phyloP scores from a whole-genome alignment of 1,284 basidiomycete species.

The Porodaedalea pini region DNA sequence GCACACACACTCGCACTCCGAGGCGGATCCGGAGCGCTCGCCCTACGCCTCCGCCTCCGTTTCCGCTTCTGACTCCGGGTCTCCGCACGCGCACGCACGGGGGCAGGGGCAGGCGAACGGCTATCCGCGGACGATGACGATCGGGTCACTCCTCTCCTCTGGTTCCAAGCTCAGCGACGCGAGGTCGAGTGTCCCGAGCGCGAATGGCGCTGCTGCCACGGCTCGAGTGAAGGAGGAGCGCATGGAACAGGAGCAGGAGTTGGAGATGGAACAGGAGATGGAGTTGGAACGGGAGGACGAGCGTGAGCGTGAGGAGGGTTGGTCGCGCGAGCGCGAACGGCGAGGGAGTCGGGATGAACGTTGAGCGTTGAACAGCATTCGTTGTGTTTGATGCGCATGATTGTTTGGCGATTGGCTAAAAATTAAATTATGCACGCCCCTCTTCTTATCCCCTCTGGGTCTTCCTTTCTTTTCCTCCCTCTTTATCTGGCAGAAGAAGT shows the following conservation, averaged over 20 bases:
- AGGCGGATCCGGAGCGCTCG: not conserved
- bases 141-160: constrained; percentile 21
- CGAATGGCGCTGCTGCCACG: not conserved
- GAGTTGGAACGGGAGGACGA: not conserved
- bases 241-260: not conserved
- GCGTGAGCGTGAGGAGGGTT: not conserved
- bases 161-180: not conserved
- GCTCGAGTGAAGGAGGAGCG: not conserved
- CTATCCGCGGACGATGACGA: constrained; percentile 20
- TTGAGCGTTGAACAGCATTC: too few species aligned
- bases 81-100: not conserved
- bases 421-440: too few species aligned
- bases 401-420: too few species aligned
- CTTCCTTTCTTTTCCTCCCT: not conserved
- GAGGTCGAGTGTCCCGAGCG: constrained; percentile 13
- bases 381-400: too few species aligned
- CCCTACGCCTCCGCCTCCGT: not conserved
- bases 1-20: not conserved
- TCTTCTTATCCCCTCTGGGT: too few species aligned
- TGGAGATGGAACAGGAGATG: not conserved
- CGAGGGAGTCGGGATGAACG: not conserved
- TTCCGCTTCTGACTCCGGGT: not conserved
- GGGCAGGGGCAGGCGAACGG: too few species aligned
- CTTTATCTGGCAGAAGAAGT: not conserved
- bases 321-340: not conserved